These are phyloP conservation scores for Huntiella savannae DNA, from an alignment of 2,329 filamentous ascomycete genomes.

Conservation along the genomic window DNA sequence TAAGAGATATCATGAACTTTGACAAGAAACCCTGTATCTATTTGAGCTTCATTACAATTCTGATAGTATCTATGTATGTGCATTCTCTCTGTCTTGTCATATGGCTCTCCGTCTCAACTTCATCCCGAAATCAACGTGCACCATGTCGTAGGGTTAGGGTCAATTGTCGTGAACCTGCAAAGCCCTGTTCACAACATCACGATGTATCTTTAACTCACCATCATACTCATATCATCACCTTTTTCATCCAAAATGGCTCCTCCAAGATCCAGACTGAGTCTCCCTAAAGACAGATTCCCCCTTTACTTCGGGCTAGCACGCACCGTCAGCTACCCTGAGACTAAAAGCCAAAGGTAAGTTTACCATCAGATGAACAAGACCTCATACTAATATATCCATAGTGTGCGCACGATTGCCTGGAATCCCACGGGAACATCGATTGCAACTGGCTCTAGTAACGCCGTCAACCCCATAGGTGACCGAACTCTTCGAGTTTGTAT, in stretches of 20 bases:
- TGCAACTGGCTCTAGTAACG: slow-evolving; percentile 50
- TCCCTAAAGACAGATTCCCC: slow-evolving; percentile 53
- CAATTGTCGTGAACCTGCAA: too few species aligned
- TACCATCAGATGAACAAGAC: slow-evolving; percentile 19
- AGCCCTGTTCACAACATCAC: too few species aligned
- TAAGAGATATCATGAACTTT: too few species aligned
- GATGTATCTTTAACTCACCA: not conserved
- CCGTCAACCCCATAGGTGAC: slow-evolving; percentile 23
- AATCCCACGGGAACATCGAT: slow-evolving; percentile 69
- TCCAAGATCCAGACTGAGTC: slow-evolving; percentile 22
- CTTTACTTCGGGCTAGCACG: slow-evolving; percentile 47
- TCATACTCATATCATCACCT: not conserved
- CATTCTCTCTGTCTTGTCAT: too few species aligned
- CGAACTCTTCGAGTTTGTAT: slow-evolving; percentile 54
- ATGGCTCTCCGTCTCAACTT: too few species aligned
- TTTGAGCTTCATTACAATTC: too few species aligned
- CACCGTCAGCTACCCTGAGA: slow-evolving; percentile 52
- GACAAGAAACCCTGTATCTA: too few species aligned
- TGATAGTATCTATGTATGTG: too few species aligned
- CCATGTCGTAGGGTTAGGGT: too few species aligned
- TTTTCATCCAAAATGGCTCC: slow-evolving; percentile 1
- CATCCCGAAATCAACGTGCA: too few species aligned
- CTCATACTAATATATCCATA: slow-evolving; percentile 22
- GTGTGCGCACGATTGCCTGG: slow-evolving; percentile 69
- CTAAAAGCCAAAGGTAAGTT: slow-evolving; percentile 39